A percentile compares a stretch with the other conserved stretches of the same genome.
phyloP scores from a whole-genome alignment of 768 basidiomycete species.

The Lepiota brunneoincarnata region DNA sequence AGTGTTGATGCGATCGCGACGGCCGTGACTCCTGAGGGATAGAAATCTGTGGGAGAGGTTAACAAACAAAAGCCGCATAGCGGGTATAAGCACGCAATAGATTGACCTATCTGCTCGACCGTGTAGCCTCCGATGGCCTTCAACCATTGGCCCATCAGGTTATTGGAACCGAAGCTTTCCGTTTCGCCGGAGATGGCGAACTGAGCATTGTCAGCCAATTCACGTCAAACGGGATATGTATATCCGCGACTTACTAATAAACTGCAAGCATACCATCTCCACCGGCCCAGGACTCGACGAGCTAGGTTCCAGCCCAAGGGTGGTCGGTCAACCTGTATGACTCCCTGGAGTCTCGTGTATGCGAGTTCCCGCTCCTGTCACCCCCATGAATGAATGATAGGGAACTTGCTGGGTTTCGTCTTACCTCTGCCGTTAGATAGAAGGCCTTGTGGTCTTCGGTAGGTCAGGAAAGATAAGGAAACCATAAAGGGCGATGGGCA shows the following conservation, averaged over 20 bases:
- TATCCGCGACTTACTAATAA: slow-evolving; percentile 43
- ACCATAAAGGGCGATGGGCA: slow-evolving; percentile 70
- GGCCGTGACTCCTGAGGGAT: slow-evolving; percentile 64
- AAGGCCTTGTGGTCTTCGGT: slow-evolving; percentile 60
- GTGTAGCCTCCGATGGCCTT: slow-evolving; percentile 60
- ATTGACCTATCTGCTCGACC: slow-evolving; percentile 56
- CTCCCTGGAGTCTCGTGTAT: slow-evolving; percentile 41
- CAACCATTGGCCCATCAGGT: slow-evolving; percentile 73
- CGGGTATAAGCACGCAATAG: not conserved
- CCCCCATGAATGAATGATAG: not conserved
- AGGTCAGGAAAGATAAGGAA: slow-evolving; percentile 73
- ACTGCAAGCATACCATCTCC: slow-evolving; percentile 71
- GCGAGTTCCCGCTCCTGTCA: slow-evolving; percentile 55
- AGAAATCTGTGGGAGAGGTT: slow-evolving; percentile 25
- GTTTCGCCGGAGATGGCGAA: slow-evolving; percentile 67
- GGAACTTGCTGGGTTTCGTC: not conserved
- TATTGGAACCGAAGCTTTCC: slow-evolving; percentile 68
- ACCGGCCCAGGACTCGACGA: slow-evolving; percentile 50
- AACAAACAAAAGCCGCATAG: not conserved
- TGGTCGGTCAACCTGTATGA: slow-evolving; percentile 37
- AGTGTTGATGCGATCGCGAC: slow-evolving; percentile 64
- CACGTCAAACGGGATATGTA: not conserved
- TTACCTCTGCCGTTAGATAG: slow-evolving; percentile 58
- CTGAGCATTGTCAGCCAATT: slow-evolving; percentile 24
- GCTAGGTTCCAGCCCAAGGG: slow-evolving; percentile 46